Evolutionary conservation across 164 flowering plant genomes (phyloP), one percentile per base, ranked within the genome.

Genomic region (Chimonanthus salicifolius): DNA sequence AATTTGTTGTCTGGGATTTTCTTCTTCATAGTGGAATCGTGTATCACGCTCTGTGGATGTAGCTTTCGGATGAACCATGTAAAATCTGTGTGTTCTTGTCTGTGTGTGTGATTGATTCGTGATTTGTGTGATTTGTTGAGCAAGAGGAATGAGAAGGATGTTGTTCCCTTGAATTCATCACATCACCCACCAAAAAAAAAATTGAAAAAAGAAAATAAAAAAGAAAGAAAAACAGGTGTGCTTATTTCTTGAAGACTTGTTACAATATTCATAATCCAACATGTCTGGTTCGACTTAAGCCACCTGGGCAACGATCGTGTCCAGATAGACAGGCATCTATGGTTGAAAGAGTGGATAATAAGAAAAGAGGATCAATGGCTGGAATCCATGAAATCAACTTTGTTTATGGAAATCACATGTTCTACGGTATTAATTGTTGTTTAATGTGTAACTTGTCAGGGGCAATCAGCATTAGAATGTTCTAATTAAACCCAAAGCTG

Each of bases 261-360:
- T 62, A n/a, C 65, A 62, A 62, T n/a, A 62, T 10, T 66, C 68
- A 44, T 45, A 66, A 45, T 45, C 68, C 16, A 44, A 45, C n/a
- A 66, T 66, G 68, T 66, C 68, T 10, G 68, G 68, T 33, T 9
- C n/a, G n/a, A 66, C 4, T 44, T 10, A 15, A 44, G 66, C 66
- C 4, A 8, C 65, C 66, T 10, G 6, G 13, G 60, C n/a, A 54
- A n/a, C 60, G 15, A 54, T 11, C 60, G 33, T 54, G 60, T 11
- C 60, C 15, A n/a, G 60, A 13, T n/a, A 5, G 11, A 21, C 43
- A 2, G 66, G 66, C 44, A 33, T 20, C 11, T 63, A 9, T 63
- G 43, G 5, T 20, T 58, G 66, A 9, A 11, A 54, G 60, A 54
- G 60, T 54, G 60, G 60, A 54, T 54, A 54, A 54, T 11, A 54